A percentile compares a stretch with the other conserved stretches of the same genome.
phyloP scores from a whole-genome alignment of 805 yeast species.

The Kodamaea neixiangensis region DNA sequence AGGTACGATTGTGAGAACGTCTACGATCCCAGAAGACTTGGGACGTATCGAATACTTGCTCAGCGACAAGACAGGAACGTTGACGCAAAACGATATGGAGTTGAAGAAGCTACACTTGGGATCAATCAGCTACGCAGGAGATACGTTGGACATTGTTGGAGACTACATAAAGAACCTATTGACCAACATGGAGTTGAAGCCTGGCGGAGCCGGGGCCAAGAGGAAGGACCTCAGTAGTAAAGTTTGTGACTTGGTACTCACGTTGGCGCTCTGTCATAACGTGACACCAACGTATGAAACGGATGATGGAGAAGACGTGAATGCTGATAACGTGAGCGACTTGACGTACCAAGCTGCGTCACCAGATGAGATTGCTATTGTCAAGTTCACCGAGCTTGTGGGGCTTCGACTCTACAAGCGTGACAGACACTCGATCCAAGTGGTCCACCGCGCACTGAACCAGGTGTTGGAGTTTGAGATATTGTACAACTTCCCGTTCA shows the following conservation, averaged over 20 bases:
- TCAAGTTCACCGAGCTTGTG: slow-evolving; percentile 81
- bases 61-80: slow-evolving; percentile 95
- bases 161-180: slow-evolving; percentile 52
- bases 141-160: slow-evolving; percentile 84
- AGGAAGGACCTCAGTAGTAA: slow-evolving; percentile 68
- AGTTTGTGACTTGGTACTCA: slow-evolving; percentile 77
- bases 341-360: slow-evolving; percentile 93
- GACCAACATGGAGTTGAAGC: slow-evolving; percentile 24
- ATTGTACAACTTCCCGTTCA: slow-evolving; percentile 87
- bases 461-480: slow-evolving; percentile 60
- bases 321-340: slow-evolving; percentile 10
- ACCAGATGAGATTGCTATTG: slow-evolving; percentile 98
- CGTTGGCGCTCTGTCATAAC: slow-evolving; percentile 93
- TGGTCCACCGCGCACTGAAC: slow-evolving; percentile 63
- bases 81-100: slow-evolving; percentile 98
- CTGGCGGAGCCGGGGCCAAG: slow-evolving; percentile 32
- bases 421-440: slow-evolving; percentile 73
- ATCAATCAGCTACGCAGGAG: slow-evolving; percentile 87
- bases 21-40: slow-evolving; percentile 96
- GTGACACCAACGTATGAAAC: slow-evolving; percentile 84
- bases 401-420: slow-evolving; percentile 81
- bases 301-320: slow-evolving; percentile 61
- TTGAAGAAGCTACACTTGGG: slow-evolving; percentile 91
- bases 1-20: slow-evolving; percentile 90
- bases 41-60: slow-evolving; percentile 93